Conservation (phyloP, 2,329 filamentous ascomycete genomes). For the Paraconiothyrium sp. region DNA sequence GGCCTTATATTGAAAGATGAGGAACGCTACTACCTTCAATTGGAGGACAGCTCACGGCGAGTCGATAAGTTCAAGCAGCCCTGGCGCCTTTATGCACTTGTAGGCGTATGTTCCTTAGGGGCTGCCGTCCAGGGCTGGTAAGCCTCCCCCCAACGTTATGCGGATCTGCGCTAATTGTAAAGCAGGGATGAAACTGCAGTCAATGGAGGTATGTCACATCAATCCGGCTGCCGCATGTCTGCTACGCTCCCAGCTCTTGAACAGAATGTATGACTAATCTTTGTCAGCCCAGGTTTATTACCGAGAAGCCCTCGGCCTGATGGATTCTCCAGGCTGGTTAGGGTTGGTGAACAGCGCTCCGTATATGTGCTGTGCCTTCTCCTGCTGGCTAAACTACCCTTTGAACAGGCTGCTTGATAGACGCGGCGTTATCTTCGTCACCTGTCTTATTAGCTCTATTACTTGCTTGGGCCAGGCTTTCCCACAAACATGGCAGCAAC, state of each 20-base stretch:
- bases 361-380: constrained; percentile 32
- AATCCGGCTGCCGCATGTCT: not conserved
- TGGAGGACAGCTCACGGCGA: constrained; percentile 27
- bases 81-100: constrained; percentile 29
- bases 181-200: constrained; percentile 29
- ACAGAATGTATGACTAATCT: not conserved
- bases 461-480: constrained; percentile 33
- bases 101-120: constrained; percentile 31
- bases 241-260: not conserved
- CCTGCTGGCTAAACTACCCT: constrained; percentile 34
- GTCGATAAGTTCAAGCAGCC: constrained; percentile 36
- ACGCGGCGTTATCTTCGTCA: constrained; percentile 32
- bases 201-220: constrained; percentile 28
- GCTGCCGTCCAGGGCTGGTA: constrained; percentile 37
- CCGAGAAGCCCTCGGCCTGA: constrained; percentile 21
- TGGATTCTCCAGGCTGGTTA: constrained; percentile 17
- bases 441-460: constrained; percentile 31
- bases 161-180: constrained; percentile 1
- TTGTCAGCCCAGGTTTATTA: constrained; percentile 30
- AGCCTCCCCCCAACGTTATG: not conserved
- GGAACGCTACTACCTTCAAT: constrained; percentile 23
- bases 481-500: constrained; percentile 30
- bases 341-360: constrained; percentile 33
- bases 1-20: constrained; percentile 24
- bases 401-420: constrained; percentile 31